Evolutionary conservation across 1,284 basidiomycete genomes (phyloP).

Genomic region (Meira nashicola): DNA sequence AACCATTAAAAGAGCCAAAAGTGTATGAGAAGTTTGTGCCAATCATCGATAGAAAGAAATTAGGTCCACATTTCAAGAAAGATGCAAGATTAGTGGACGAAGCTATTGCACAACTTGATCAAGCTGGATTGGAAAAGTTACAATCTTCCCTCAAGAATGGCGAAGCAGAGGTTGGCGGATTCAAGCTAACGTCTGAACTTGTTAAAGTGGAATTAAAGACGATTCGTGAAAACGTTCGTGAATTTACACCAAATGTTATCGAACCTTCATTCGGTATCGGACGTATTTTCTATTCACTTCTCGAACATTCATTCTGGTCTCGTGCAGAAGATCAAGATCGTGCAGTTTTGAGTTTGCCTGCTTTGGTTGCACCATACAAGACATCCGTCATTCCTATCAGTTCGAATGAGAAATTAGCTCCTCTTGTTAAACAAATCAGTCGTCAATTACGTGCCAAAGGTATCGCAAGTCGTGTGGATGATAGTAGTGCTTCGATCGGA

Average conservation of each 20-base stretch:
- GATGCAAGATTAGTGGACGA: conserved; percentile 72
- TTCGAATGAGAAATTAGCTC: conserved; percentile 76
- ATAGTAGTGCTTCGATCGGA: conserved; percentile 89
- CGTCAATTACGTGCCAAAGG: conserved; percentile 79
- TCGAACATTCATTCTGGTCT: conserved; percentile 95
- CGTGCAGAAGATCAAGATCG: conserved; percentile 67
- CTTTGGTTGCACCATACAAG: conserved; percentile 90
- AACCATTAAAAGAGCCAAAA: conserved; percentile 76
- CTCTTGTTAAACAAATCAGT: conserved; percentile 81
- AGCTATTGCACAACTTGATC: conserved; percentile 65
- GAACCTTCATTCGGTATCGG: conserved; percentile 98
- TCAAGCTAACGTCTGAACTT: conserved; percentile 67
- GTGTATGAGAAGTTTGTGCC: conserved; percentile 69
- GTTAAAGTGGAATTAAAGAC: conserved; percentile 77
- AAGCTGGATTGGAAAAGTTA: conserved; percentile 66
- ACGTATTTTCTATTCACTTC: conserved; percentile 85
- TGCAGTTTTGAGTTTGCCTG: conserved; percentile 75
- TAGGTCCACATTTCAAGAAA: conserved; percentile 85
- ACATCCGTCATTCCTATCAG: conserved; percentile 94
- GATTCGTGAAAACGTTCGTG: conserved; percentile 87
- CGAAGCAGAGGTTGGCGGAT: conserved; percentile 62
- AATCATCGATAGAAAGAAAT: conserved; percentile 78
- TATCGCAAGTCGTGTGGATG: conserved; percentile 86
- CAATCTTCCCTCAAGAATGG: conserved; percentile 68
- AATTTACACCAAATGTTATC: conserved; percentile 95